These are phyloP conservation scores for Penicillium simplicissimum DNA, from an alignment of 495 filamentous ascomycete species.

Conservation along the genomic window DNA sequence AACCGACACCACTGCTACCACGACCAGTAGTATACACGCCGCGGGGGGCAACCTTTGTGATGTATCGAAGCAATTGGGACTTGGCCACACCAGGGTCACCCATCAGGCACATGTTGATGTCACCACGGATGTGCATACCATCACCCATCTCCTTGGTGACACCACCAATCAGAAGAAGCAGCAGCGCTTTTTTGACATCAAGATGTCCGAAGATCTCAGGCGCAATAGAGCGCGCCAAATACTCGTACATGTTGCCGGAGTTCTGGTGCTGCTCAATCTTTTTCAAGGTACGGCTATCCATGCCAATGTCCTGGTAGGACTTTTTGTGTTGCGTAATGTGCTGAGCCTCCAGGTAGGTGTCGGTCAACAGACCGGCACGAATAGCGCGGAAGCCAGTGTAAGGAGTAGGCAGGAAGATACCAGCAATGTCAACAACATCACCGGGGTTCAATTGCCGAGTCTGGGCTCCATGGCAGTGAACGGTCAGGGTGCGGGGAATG, in stretches of 20 bases:
- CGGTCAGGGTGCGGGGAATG: slow-evolving; percentile 85
- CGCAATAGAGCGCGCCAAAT: slow-evolving; percentile 90
- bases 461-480: slow-evolving; percentile 84
- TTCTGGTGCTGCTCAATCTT: slow-evolving; percentile 79
- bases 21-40: slow-evolving; percentile 98
- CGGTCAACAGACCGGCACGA: slow-evolving; percentile 88
- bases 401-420: slow-evolving; percentile 94
- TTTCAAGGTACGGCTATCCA: slow-evolving; percentile 72
- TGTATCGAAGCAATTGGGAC: slow-evolving; percentile 96
- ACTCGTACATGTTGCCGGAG: slow-evolving; percentile 91
- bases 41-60: slow-evolving; percentile 94
- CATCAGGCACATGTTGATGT: slow-evolving; percentile 99
- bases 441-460: slow-evolving; percentile 88
- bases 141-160: slow-evolving; percentile 97
- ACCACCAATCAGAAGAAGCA: slow-evolving; percentile 91
- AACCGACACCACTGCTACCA: slow-evolving; percentile 92
- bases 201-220: slow-evolving; percentile 96
- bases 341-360: slow-evolving; percentile 96
- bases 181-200: slow-evolving; percentile 96
- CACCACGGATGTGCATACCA: slow-evolving; percentile 96
- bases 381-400: slow-evolving; percentile 98
- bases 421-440: slow-evolving; percentile 88
- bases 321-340: slow-evolving; percentile 95
- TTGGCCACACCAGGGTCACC: slow-evolving; percentile 99
- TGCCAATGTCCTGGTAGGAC: slow-evolving; percentile 83